phyloP scores from a whole-genome alignment of 148 eudicot genomes.

The Fagopyrum tataricum region DNA sequence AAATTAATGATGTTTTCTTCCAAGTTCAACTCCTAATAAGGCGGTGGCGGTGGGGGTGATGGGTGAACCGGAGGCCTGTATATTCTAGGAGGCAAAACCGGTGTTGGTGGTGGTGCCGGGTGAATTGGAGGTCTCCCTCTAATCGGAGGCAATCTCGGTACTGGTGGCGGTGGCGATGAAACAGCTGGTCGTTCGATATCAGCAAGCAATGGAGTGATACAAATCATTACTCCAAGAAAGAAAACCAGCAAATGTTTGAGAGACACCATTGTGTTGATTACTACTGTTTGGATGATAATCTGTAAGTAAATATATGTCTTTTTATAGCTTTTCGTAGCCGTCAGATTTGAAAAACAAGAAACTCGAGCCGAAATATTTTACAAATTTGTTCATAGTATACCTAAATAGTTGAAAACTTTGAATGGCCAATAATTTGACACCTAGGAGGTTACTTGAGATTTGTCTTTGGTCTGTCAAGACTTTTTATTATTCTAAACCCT shows the following conservation, averaged over 20 bases:
- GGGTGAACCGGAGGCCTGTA: not conserved
- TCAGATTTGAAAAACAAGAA: not conserved
- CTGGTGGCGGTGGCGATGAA: not conserved
- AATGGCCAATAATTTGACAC: not conserved
- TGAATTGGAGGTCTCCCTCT: not conserved
- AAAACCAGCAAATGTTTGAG: not conserved
- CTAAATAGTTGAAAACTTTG: not conserved
- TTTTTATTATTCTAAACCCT: not conserved
- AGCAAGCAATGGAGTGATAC: not conserved
- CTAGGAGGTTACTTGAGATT: not conserved
- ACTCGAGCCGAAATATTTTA: not conserved
- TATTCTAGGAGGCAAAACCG: not conserved
- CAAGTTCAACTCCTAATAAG: not conserved
- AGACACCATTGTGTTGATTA: not conserved
- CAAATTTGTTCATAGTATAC: not conserved
- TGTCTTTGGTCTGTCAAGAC: not conserved
- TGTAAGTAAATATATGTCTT: not conserved
- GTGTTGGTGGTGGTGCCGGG: not conserved
- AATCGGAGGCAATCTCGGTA: not conserved
- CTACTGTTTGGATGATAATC: not conserved
- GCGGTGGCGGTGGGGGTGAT: not conserved
- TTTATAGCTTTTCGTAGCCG: constrained; percentile 8
- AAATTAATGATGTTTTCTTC: not conserved
- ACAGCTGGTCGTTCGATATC: not conserved
- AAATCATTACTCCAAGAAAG: not conserved